Conservation (phyloP, 163 green algal species). For the Chlamydomonas reinhardtii region DNA sequence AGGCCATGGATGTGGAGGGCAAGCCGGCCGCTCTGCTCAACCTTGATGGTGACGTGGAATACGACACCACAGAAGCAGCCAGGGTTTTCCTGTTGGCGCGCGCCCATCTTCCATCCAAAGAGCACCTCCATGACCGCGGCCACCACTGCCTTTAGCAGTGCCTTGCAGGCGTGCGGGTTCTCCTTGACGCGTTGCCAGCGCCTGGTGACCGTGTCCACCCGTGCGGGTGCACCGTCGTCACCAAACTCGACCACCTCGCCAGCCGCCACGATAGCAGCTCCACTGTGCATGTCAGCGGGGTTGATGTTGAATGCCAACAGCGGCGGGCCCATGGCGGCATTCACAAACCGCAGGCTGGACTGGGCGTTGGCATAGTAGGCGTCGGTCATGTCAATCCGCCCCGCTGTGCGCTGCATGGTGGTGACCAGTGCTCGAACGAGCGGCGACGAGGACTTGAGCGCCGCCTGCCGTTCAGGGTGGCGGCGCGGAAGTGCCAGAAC, state of each 20-base stretch:
- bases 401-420: not conserved
- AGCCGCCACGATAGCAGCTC: not conserved
- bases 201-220: not conserved
- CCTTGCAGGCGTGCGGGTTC: not conserved
- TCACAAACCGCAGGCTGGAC: not conserved
- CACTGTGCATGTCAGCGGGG: slow-evolving; percentile 7
- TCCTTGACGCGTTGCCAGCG: not conserved
- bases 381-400: slow-evolving; percentile 10
- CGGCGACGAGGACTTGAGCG: not conserved
- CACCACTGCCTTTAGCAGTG: not conserved
- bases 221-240: not conserved
- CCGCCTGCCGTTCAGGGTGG: not conserved
- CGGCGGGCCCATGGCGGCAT: not conserved
- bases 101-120: not conserved
- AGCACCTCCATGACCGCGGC: not conserved
- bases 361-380: slow-evolving; percentile 5
- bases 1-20: slow-evolving; percentile 13
- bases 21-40: not conserved
- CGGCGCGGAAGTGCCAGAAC: not conserved
- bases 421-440: slow-evolving; percentile 8
- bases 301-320: slow-evolving; percentile 14
- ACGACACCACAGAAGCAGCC: not conserved
- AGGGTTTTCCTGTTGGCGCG: not conserved
- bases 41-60: not conserved
- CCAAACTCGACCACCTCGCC: slow-evolving; percentile 5